phyloP scores from a whole-genome alignment of 495 filamentous ascomycete genomes.

The Podospora anserina region DNA sequence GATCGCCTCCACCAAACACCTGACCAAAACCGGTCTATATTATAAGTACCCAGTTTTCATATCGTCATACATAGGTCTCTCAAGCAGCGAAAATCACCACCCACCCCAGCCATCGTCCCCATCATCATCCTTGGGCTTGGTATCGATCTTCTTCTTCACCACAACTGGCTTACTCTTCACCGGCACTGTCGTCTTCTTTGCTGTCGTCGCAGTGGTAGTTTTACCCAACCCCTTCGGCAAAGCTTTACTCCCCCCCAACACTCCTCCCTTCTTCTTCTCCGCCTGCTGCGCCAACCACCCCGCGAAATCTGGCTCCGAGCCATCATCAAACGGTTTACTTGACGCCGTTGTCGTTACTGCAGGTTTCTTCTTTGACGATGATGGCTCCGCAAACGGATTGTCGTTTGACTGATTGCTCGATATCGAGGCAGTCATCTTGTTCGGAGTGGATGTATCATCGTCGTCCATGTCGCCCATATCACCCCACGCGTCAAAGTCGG shows the following conservation, averaged over 20 bases:
- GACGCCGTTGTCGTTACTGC: constrained; percentile 31
- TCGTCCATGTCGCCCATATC: constrained; percentile 55
- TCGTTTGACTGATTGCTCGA: constrained; percentile 27
- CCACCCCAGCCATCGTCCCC: constrained; percentile 66
- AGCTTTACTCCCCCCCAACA: constrained; percentile 46
- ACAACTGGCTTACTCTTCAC: constrained; percentile 32
- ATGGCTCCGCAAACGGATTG: constrained; percentile 15
- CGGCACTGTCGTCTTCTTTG: constrained; percentile 22
- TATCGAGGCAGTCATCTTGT: constrained; percentile 29
- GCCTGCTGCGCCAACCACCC: constrained; percentile 86
- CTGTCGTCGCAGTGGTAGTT: constrained; percentile 37
- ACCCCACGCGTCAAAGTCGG: constrained; percentile 65
- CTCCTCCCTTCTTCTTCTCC: constrained; percentile 57
- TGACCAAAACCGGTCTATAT: too few species aligned
- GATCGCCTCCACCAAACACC: too few species aligned
- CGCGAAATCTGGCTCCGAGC: constrained; percentile 87
- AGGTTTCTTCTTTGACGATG: constrained; percentile 18
- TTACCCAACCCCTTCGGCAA: constrained; percentile 77
- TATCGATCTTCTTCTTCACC: constrained; percentile 51
- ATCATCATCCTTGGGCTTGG: constrained; percentile 53
- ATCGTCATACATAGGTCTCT: background rate
- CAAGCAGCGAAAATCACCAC: constrained; percentile 43
- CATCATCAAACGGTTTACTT: constrained; percentile 66
- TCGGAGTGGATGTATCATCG: constrained; percentile 51
- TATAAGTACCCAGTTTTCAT: background rate